Evolutionary conservation across 768 basidiomycete species (phyloP).

Genomic region (Lactarius quietus): DNA sequence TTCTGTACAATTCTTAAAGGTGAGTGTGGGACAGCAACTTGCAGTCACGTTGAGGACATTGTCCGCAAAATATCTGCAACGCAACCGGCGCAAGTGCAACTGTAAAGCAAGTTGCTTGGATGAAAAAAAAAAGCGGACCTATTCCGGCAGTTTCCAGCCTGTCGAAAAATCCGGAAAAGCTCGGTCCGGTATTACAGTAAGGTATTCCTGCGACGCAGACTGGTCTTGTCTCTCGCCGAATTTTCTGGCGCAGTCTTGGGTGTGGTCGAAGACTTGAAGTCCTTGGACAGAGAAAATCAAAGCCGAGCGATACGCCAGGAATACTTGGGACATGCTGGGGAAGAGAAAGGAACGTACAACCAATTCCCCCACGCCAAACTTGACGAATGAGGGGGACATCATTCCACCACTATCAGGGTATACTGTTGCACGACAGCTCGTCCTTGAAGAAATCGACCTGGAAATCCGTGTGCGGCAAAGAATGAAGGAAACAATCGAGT

Average conservation of each 20-base stretch:
- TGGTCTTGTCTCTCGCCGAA: too few relatives aligned
- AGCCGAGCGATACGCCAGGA: background rate
- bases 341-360: background rate
- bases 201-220: too few relatives aligned
- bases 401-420: background rate
- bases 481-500: conserved; percentile 40
- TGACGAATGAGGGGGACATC: background rate
- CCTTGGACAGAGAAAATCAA: background rate
- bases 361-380: background rate
- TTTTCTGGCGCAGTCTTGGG: too few relatives aligned
- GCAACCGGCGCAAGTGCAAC: too few relatives aligned
- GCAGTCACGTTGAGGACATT: too few relatives aligned
- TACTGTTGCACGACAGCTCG: conserved; percentile 26
- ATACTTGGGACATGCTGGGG: background rate
- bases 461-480: conserved; percentile 44
- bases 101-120: too few relatives aligned
- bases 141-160: too few relatives aligned
- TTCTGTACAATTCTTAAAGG: background rate
- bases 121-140: background rate
- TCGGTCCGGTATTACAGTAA: too few relatives aligned
- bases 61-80: too few relatives aligned
- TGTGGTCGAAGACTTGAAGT: too few relatives aligned
- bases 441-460: conserved; percentile 42
- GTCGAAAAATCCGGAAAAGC: background rate
- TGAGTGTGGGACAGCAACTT: background rate